Evolutionary conservation across 441 rosid species (phyloP), one percentile per base, ranked within the genome.

Genomic region (Dalechampia spathulata): DNA sequence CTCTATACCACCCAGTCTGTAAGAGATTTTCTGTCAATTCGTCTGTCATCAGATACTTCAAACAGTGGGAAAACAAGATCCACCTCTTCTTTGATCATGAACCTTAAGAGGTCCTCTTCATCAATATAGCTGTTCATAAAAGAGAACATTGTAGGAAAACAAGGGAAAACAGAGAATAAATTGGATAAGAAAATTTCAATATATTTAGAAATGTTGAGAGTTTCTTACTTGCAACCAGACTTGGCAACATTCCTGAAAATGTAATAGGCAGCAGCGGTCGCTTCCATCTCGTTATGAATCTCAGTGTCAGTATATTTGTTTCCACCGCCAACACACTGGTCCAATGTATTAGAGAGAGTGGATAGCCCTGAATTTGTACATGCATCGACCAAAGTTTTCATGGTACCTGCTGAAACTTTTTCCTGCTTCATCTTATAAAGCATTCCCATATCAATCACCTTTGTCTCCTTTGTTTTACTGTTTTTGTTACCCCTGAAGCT

Each of bases 1-100:
- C 42, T 25, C 69, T 69, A n/a, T 71, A 83, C 98, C 96, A 90
- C 90, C 92, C 90, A 90, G 42, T 82, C 74, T 37, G 76, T 68
- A 32, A 90, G 65, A 64, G 90, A 66, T 34, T 76, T 79, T 30
- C 50, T 68, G 58, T 82, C 80, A 28, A 87, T 75, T 64, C 57
- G 63, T 49, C 87, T 74, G 1, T 68, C 67, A 25, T 86, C 94
- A 1, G 64, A 63, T 54, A 75, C 90, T 58, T 78, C 92, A 37
- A 85, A 66, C 48, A 83, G 65, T 15, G 78, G 90, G 36, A 85
- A 76, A 46, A 87, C 74, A 43, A 76, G 79, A 49, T 83, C 90
- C 19, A 83, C 95, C 71, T 87, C 96, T 62, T 87, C 95, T 63
- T 77, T 82, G 7, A 83, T 80, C 95, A 91, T 79, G 77, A 91